Evolutionary conservation across 1,284 basidiomycete genomes (phyloP), one percentile per base, ranked within the genome.

Genomic region (Vanrija humicola): DNA sequence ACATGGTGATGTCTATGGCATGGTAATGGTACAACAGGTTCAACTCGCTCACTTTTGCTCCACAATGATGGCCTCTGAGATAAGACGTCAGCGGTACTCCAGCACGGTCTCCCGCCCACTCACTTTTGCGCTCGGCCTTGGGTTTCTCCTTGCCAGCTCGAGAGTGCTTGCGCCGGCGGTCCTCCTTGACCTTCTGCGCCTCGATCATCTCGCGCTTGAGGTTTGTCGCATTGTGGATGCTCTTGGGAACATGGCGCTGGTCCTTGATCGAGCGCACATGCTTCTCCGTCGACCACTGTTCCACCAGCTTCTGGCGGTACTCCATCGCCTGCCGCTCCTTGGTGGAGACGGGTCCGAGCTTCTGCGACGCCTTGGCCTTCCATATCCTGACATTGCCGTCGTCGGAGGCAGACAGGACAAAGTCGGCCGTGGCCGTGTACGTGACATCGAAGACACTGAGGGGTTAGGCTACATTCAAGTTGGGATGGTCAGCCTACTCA

Each of bases 381-480:
- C 96, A 98, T 66, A 99, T 83, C 45, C 95, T 84, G 53, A 98
- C 85, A 68, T 98, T 98, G 28, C 95, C 95, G 69, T 98, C 96
- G 73, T 98, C 96, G 0, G 92, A 96, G 7, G 93, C 96, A 3
- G 89, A 87, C 7, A 98, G 78, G 26, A 98, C 87, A 78, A 94
- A 98, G 39, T 93, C 86, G 18, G 94, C 87, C 61, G 98, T 96
- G 19, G 86, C 85, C 0, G 91, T 91, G 78, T 88, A 98, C 4
- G 76, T 64, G 84, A 80, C 39, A 85, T 87, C 43, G 58, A 73
- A 75, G 28, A 73, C 70, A 9, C 77, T 68, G 67, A 12, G 40
- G 28, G 6, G 28, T 49, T 62, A 42, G 55, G 55, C 38, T 10
- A 34, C 9, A 21, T 23, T 19, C 21, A 45, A 10, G 21, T 8